phyloP scores from a whole-genome alignment of 2,329 filamentous ascomycete genomes.

The Calonectria naviculata region DNA sequence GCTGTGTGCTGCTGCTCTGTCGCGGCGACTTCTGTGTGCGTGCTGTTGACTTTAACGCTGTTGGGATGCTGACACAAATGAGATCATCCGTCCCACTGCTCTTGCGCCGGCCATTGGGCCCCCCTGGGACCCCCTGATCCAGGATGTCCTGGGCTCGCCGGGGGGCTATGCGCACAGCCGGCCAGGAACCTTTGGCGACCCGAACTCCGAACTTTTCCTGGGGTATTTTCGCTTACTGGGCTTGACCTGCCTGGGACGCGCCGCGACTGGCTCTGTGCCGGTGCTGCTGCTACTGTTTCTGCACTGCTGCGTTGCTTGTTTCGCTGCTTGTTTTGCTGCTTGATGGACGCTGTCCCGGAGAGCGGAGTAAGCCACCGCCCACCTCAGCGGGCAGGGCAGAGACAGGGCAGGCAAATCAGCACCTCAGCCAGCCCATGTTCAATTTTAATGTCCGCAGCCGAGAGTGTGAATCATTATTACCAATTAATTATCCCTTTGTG shows the following conservation, averaged over 20 bases:
- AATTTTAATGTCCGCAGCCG: background rate
- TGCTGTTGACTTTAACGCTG: background rate
- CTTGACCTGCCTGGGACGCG: background rate
- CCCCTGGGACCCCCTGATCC: conserved; percentile 1
- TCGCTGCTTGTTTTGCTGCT: too few relatives aligned
- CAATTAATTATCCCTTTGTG: background rate
- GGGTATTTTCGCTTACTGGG: conserved; percentile 1
- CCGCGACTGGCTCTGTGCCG: background rate
- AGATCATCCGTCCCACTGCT: background rate
- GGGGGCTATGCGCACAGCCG: background rate
- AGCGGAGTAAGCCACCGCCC: background rate
- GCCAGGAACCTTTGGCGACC: conserved; percentile 1
- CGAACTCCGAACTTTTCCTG: conserved; percentile 6
- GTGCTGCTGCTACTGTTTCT: too few relatives aligned
- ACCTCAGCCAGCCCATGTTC: background rate
- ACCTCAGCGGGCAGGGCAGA: background rate
- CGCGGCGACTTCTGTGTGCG: background rate
- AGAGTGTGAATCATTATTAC: background rate
- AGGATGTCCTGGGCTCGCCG: background rate
- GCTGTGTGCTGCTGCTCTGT: background rate
- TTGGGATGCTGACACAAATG: background rate
- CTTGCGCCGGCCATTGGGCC: background rate
- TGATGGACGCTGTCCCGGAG: background rate
- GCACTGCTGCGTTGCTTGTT: too few relatives aligned
- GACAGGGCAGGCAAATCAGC: background rate